Conservation (phyloP, 352 stramenopile species). For the Globisporangium orthogonon region DNA sequence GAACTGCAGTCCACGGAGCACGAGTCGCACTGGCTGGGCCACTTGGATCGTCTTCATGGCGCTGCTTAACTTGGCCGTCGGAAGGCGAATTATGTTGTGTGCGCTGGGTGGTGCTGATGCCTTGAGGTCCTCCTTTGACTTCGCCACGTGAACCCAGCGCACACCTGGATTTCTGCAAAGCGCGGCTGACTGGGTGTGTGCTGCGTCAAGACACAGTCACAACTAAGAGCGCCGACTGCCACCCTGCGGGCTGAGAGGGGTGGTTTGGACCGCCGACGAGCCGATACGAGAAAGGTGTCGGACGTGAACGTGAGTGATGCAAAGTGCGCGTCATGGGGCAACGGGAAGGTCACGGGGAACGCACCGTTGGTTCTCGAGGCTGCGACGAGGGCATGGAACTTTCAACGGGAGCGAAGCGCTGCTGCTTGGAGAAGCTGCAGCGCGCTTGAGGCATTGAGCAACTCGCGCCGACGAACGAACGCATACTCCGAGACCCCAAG, state of each 20-base stretch:
- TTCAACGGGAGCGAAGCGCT: background rate
- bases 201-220: background rate
- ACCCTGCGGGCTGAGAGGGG: no score
- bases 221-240: no score
- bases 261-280: no score
- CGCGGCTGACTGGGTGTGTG: no score
- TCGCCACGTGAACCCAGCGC: background rate
- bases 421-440: no score
- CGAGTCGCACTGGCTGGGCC: conserved; percentile 13
- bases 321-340: no score
- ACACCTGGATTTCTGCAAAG: no score
- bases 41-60: background rate
- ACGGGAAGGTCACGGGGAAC: background rate
- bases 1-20: conserved; percentile 41
- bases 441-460: background rate
- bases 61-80: background rate
- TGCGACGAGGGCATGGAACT: background rate
- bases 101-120: background rate
- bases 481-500: background rate
- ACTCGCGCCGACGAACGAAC: background rate
- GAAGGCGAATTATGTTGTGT: background rate
- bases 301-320: no score
- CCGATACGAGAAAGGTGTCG: no score
- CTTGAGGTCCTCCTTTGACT: background rate
- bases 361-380: background rate